Evolutionary conservation across 164 flowering plant species (phyloP).

Genomic region (Vitis labrusca): DNA sequence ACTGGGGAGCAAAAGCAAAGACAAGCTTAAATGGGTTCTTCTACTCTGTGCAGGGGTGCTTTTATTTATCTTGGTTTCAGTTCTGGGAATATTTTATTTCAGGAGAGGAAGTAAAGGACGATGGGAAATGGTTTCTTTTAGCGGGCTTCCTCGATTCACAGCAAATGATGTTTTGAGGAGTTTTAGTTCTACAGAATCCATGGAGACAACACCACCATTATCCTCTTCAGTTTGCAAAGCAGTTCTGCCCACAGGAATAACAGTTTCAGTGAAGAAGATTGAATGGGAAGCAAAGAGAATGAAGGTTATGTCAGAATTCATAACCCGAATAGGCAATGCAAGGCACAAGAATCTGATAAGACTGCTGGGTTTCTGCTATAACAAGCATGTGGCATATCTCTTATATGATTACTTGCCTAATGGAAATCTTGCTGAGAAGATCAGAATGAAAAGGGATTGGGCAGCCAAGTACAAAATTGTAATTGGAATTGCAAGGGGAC

Average conservation of each 20-base stretch:
- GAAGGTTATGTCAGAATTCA: constrained; percentile 32
- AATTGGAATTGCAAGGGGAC: constrained; percentile 73
- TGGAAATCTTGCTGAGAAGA: constrained; percentile 70
- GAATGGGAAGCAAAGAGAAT: constrained; percentile 54
- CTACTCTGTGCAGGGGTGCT: constrained; percentile 50
- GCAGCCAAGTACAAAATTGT: constrained; percentile 52
- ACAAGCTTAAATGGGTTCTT: constrained; percentile 49
- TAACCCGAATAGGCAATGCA: constrained; percentile 59
- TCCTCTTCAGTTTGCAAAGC: constrained; percentile 54
- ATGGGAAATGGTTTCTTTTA: constrained; percentile 76
- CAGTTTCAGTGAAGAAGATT: constrained; percentile 72
- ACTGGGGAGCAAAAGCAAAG: constrained; percentile 41
- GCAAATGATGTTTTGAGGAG: constrained; percentile 75
- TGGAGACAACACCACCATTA: constrained; percentile 26
- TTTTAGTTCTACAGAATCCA: constrained; percentile 41
- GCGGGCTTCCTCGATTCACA: constrained; percentile 76
- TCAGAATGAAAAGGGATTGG: constrained; percentile 59
- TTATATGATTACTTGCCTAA: constrained; percentile 77
- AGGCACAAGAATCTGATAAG: constrained; percentile 78
- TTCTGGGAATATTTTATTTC: constrained; percentile 46
- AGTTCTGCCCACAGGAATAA: constrained; percentile 84
- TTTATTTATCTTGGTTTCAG: constrained; percentile 31
- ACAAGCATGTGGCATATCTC: constrained; percentile 57
- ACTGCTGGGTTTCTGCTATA: constrained; percentile 79
- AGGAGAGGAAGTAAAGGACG: constrained; percentile 41